Evolutionary conservation across 2,329 filamentous ascomycete genomes (phyloP).

Genomic region (Gyromitra esculenta): DNA sequence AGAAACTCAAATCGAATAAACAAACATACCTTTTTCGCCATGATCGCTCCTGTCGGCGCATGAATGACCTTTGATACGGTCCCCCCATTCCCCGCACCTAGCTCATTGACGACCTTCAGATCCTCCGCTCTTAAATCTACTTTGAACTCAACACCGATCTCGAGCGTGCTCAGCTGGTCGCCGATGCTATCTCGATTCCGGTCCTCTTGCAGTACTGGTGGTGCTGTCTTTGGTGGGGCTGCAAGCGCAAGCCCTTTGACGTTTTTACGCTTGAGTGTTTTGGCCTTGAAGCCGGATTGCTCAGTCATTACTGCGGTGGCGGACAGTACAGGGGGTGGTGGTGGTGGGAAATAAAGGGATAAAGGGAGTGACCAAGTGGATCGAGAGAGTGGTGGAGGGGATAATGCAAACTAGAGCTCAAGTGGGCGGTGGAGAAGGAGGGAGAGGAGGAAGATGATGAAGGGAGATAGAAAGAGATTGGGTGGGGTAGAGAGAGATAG

Average conservation of each 20-base stretch:
- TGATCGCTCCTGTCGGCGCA: conserved; percentile 90
- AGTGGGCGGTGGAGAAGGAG: background rate
- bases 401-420: conserved; percentile 39
- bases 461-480: conserved; percentile 2
- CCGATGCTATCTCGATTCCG: conserved; percentile 68
- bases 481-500: conserved; percentile 26
- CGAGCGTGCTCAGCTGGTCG: conserved; percentile 72
- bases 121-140: conserved; percentile 91
- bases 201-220: conserved; percentile 67
- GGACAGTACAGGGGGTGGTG: background rate
- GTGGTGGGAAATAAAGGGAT: conserved; percentile 4
- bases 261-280: conserved; percentile 97
- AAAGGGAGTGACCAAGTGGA: conserved; percentile 5
- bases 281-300: conserved; percentile 63
- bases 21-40: conserved; percentile 88
- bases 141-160: conserved; percentile 98
- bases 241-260: conserved; percentile 92
- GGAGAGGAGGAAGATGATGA: background rate
- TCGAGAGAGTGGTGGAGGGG: conserved; percentile 10
- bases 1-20: conserved; percentile 2
- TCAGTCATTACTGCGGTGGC: conserved; percentile 65
- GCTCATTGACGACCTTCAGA: conserved; percentile 89
- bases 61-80: conserved; percentile 99
- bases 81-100: conserved; percentile 94
- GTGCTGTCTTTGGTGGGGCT: conserved; percentile 76